Conservation (phyloP, 306 rosid genomes). For the Myrica gale region DNA sequence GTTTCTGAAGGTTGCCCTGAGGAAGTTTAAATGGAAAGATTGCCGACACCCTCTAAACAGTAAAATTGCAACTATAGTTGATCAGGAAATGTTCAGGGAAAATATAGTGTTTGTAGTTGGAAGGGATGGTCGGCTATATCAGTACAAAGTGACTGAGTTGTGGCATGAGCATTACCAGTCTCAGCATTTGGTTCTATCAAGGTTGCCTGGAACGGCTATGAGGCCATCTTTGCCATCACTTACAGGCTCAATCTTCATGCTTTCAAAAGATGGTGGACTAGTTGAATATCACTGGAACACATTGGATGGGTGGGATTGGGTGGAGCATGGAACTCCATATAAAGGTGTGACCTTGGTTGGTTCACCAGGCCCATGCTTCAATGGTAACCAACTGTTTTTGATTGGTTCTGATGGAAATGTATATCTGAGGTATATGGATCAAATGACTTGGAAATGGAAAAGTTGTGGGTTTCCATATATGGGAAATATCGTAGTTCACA, state of each 20-base stretch:
- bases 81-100: conserved; percentile 79
- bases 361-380: conserved; percentile 80
- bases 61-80: conserved; percentile 63
- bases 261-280: conserved; percentile 78
- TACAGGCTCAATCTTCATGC: conserved; percentile 82
- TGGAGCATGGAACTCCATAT: conserved; percentile 88
- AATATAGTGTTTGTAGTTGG: conserved; percentile 74
- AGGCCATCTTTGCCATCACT: conserved; percentile 57
- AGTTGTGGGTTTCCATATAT: conserved; percentile 60
- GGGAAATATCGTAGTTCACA: conserved; percentile 33
- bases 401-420: conserved; percentile 90
- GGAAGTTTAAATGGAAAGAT: conserved; percentile 89
- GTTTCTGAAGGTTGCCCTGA: conserved; percentile 64
- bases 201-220: conserved; percentile 67
- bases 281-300: conserved; percentile 82
- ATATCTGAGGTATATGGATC: conserved; percentile 69
- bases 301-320: conserved; percentile 84
- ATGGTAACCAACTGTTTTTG: conserved; percentile 65
- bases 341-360: conserved; percentile 61
- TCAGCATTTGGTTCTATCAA: conserved; percentile 75
- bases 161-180: conserved; percentile 97
- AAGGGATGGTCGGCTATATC: conserved; percentile 75
- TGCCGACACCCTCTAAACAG: conserved; percentile 67
- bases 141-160: conserved; percentile 76
- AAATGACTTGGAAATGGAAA: conserved; percentile 80